Evolutionary conservation across 768 basidiomycete species (phyloP), one percentile per base, ranked within the genome.

Genomic region (Rhodotorula taiwanensis): DNA sequence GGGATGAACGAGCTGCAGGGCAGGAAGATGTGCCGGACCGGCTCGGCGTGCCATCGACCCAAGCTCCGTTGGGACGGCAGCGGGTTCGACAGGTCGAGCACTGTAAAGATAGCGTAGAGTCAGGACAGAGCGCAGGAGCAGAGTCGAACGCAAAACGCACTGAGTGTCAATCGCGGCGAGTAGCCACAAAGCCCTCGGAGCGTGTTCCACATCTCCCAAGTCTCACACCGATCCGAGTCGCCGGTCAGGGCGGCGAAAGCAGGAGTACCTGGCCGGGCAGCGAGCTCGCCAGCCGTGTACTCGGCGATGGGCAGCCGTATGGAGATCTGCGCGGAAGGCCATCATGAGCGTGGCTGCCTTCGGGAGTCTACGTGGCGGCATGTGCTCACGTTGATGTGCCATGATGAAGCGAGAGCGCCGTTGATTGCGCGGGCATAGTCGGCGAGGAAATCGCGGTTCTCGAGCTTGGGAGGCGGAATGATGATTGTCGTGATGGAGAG

Each of bases 181-280:
- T 92, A 94, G 60, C 86, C 86, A 75, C 95, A 99, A 39, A 94
- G 81, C 5, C 86, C 85, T 64, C 93, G 81, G 61, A 99, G 89
- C 51, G 86, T 81, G 75, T 98, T 95, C 95, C 95, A 99, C 84
- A 93, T 94, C 75, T 98, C 95, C 94, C 95, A 99, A 1, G 88
- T 89, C 10, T 72, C 39, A 60, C 63, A 34, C 25, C 55, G 33
- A 54, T 64, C 72, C 18, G 53, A 36, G 13, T 63, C 62, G 34
- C 65, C 28, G 4, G 60, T n/a, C 5, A 55, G 21, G 0, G 62
- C 57, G 14, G 62, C 51, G 44, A 67, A 65, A 23, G 71, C 71
- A 1, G 75, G 61, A 18, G 64, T 66, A 16, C 60, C 74, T 31
- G 74, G 73, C 55, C 76, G 76, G 28, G 70, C 68, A 48, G 73